These are phyloP conservation scores for Panaeolus cyanescens DNA, from an alignment of 768 basidiomycete species.

Conservation along the genomic window DNA sequence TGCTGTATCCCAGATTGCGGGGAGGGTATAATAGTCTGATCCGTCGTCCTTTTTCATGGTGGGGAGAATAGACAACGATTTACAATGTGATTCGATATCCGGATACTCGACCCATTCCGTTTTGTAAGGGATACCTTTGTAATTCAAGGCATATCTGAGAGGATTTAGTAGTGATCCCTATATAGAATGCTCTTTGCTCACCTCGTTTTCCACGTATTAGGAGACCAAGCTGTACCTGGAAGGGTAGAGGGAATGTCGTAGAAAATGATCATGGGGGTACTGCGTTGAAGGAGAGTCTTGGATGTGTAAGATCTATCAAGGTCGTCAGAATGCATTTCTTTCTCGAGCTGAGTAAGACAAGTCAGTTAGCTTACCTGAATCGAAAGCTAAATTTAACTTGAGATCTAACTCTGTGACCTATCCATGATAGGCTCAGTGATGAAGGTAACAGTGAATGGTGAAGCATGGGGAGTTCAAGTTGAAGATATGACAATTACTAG, in stretches of 20 bases:
- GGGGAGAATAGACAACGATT: constrained; percentile 35
- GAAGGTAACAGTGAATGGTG: no score
- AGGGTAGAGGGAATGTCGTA: constrained; percentile 39
- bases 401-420: background rate
- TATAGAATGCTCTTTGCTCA: background rate
- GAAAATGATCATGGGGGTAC: constrained; percentile 16
- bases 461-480: no score
- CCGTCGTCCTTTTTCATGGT: constrained; percentile 31
- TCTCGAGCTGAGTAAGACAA: background rate
- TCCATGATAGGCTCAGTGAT: no score
- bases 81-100: constrained; percentile 38
- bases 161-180: background rate
- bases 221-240: constrained; percentile 31
- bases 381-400: background rate
- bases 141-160: constrained; percentile 20
- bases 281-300: background rate
- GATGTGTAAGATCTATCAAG: background rate
- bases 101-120: constrained; percentile 53
- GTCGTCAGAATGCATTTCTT: background rate
- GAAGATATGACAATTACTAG: no score
- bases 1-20: constrained; percentile 47
- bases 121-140: constrained; percentile 37
- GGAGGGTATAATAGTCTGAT: constrained; percentile 42
- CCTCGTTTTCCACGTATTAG: constrained; percentile 38
- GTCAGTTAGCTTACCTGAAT: background rate